Base-by-base conservation (phyloP, 2,329 filamentous ascomycete species). In the Xylaria arbuscula region DNA sequence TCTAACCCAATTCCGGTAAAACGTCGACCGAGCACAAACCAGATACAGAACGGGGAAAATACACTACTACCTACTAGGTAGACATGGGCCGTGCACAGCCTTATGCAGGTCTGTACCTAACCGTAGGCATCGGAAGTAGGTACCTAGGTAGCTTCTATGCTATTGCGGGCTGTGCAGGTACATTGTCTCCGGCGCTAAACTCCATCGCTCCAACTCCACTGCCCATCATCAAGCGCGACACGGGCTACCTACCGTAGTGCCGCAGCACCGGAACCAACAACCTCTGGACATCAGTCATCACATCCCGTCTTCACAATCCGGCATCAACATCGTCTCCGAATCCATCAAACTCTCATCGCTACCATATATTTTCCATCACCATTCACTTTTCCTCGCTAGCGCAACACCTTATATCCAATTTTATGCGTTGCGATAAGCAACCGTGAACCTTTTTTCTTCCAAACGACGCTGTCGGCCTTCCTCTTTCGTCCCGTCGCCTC, bases 281-380 rank as follows among this genome's bases (percentile, higher is more conserved):
- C 51, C 32, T 15, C 45, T 24, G 9, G 9, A 36, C 57, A 38
- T 53, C 53, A n/a, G 13, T 67, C 47, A 32, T 59, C 19, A 45
- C 61, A 60, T 56, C 61, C 36, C 17, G 2, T 51, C 8, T 17
- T 17, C 40, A 22, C 38, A 48, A 47, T 19, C n/a, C 53, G 6
- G 54, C 55, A 40, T 59, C 54, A 34, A 32, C 51, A 54, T 19
- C 51, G 40, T 17, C 40, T 17, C n/a, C 40, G 34, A 36, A 34
- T 34, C 51, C 51, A 54, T 68, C 66, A 19, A 60, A 36, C 6
- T 10, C 34, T 24, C n/a, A 9, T 22, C 55, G 24, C 15, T 53
- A 36, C 17, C n/a, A 50, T 15, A 22, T 11, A 34, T 22, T 22
- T 53, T 40, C n/a, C n/a, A 50, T 15, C 32, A 9, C 34, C 13